Evolutionary conservation across 108 stramenopile species (phyloP), one percentile per base, ranked within the genome.

Genomic region (Licmophora abbreviata): DNA sequence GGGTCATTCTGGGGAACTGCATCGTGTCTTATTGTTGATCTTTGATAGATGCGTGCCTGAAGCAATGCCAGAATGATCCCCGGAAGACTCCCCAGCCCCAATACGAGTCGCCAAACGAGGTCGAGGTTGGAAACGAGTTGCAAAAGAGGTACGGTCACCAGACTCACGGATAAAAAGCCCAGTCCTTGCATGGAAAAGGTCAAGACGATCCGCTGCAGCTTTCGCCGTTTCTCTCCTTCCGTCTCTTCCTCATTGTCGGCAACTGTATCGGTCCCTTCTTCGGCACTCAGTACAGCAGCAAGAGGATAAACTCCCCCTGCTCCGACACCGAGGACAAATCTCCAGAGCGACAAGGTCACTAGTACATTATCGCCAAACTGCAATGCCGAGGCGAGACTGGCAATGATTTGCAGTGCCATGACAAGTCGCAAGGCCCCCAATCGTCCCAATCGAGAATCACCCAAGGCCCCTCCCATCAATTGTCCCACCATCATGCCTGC

Each of bases 401-500:
- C 83, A 17, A 76, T 42, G 43, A 93, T 71, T 63, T 93, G 92
- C 38, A 89, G 33, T 0, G 50, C 44, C 85, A 93, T 88, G 26
- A 87, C 83, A 1, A 82, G 24, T 29, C 68, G 48, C 54, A 93
- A 66, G 3, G 88, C 87, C 10, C 65, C 64, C 40, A 73, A 33
- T 33, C 78, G 42, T 8, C 88, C 88, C 33, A 86, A 30, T 9
- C 70, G 51, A 33, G 64, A 60, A 60, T 93, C 92, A 4, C 92
- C 92, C 54, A 93, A 41, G 22, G 59, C 60, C 18, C 92, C 92
- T 43, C 87, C 87, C n/a, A 81, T 24, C 9, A 93, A 27, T 57
- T 93, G 92, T 10, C 92, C 92, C 9, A 82, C 11, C 15, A 93
- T 85, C 92, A 93, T 93, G 18, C 92, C 92, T 1, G 71, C 85